Evolutionary conservation across 2,329 filamentous ascomycete genomes (phyloP).

Genomic region (Elsinoe perseae): DNA sequence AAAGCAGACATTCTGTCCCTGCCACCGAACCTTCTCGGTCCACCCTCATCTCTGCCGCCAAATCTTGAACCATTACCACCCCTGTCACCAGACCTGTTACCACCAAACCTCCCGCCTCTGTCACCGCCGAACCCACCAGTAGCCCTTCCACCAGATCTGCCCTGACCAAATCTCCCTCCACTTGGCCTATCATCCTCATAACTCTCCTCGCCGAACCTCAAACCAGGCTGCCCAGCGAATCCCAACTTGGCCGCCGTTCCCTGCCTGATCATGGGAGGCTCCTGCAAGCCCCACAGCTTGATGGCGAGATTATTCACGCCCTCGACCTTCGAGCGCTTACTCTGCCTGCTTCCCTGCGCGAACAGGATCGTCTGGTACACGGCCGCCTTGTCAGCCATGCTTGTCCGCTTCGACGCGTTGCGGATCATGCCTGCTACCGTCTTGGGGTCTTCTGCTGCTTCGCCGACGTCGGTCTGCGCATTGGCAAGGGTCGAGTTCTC

Average conservation of each 20-base stretch:
- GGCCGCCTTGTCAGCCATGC: constrained; percentile 35
- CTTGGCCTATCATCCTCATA: constrained; percentile 16
- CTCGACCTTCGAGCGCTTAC: constrained; percentile 36
- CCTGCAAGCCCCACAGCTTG: constrained; percentile 45
- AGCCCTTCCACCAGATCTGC: constrained; percentile 14
- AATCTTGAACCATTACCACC: constrained; percentile 19
- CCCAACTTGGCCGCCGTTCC: constrained; percentile 26
- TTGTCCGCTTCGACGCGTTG: constrained; percentile 39
- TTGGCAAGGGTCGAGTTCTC: constrained; percentile 46
- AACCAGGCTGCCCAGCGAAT: constrained; percentile 25
- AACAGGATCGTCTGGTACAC: constrained; percentile 52
- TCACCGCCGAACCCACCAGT: constrained; percentile 10
- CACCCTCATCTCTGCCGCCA: constrained; percentile 18
- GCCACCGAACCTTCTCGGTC: neutral
- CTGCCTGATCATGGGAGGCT: constrained; percentile 39
- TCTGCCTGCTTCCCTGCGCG: constrained; percentile 13
- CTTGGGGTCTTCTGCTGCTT: constrained; percentile 35
- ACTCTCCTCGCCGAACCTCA: constrained; percentile 24
- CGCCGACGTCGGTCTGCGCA: constrained; percentile 39
- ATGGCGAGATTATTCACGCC: constrained; percentile 49
- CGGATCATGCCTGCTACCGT: constrained; percentile 34
- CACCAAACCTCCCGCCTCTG: neutral
- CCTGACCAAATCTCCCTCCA: constrained; percentile 6
- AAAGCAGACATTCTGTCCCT: constrained; percentile 1
- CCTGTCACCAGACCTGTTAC: constrained; percentile 18